Evolutionary conservation across 2,329 filamentous ascomycete genomes (phyloP), one percentile per base, ranked within the genome.

Genomic region (Chaetomiaceae sp.): DNA sequence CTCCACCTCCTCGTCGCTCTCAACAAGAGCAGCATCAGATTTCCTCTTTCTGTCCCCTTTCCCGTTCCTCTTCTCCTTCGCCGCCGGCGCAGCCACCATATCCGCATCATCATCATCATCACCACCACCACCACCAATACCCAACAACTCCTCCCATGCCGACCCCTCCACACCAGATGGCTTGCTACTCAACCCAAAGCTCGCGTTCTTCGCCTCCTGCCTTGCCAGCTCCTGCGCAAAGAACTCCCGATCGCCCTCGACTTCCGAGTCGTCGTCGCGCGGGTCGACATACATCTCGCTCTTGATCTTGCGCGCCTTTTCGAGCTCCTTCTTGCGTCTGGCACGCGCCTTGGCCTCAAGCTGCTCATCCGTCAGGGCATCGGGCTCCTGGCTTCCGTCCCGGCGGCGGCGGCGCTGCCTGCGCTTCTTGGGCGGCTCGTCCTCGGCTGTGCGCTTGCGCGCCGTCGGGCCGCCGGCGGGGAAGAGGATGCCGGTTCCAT

Each of bases 201-300:
- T 71, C 1, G 67, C 69, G 13, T 67, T 66, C 48, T 70, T 72
- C 18, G 74, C 72, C 43, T 78, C 78, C 58, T 81, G 76, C 44
- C 87, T 75, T 14, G 68, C 69, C 67, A 85, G 83, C 70, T 96
- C 91, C 14, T 81, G 77, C 2, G 79, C 83, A 69, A 92, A 96
- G 70, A 96, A 96, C 18, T 80, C 82, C 20, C 74, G 69, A 45
- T 77, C 76, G 14, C 88, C 81, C 52, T 82, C 80, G 42, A 90
- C 89, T 64, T 96, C 90, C n/a, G 80, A 85, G 61, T 96, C 90
- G 48, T 97, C 94, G 66, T 97, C 94, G 60, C 87, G 90, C 33
- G 86, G 84, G 53, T 86, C 81, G 46, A 99, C 87, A 63, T 84
- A 92, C 34, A 92, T 71, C 21, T 85, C 84, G 63, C 88, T 95